These are phyloP conservation scores for Cymbidium sinense DNA, from an alignment of 106 monocot species.

Conservation along the genomic window DNA sequence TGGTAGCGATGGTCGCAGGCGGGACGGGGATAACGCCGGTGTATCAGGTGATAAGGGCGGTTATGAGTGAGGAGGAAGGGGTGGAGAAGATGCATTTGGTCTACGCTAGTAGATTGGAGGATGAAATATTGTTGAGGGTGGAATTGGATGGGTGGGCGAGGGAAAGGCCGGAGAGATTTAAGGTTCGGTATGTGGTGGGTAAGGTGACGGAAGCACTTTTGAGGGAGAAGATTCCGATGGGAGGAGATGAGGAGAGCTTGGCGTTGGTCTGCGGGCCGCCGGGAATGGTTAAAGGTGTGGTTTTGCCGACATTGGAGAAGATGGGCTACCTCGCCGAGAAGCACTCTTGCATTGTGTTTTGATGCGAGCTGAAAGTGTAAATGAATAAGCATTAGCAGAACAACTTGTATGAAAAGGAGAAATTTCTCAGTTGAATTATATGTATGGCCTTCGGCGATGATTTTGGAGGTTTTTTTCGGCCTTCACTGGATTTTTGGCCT, in stretches of 20 bases:
- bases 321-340: constrained; percentile 51
- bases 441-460: no score
- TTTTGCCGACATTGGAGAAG: constrained; percentile 58
- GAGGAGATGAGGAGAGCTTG: constrained; percentile 36
- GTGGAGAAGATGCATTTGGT: constrained; percentile 75
- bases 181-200: constrained; percentile 86
- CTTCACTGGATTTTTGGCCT: no score
- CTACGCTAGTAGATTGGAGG: constrained; percentile 79
- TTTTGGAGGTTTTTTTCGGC: no score
- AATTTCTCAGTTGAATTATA: no score
- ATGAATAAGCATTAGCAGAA: no score
- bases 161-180: constrained; percentile 40
- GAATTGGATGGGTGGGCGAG: constrained; percentile 69
- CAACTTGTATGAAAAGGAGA: no score
- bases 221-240: constrained; percentile 53
- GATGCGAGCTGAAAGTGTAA: not conserved
- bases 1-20: constrained; percentile 81
- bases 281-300: constrained; percentile 66
- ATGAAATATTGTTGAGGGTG: constrained; percentile 66
- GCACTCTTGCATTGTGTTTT: constrained; percentile 36
- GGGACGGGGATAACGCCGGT: constrained; percentile 93
- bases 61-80: constrained; percentile 55
- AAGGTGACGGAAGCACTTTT: constrained; percentile 46
- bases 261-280: constrained; percentile 80
- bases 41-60: constrained; percentile 86